Base-by-base conservation (phyloP, 805 yeast species). In the Starmerella riodocensis region DNA sequence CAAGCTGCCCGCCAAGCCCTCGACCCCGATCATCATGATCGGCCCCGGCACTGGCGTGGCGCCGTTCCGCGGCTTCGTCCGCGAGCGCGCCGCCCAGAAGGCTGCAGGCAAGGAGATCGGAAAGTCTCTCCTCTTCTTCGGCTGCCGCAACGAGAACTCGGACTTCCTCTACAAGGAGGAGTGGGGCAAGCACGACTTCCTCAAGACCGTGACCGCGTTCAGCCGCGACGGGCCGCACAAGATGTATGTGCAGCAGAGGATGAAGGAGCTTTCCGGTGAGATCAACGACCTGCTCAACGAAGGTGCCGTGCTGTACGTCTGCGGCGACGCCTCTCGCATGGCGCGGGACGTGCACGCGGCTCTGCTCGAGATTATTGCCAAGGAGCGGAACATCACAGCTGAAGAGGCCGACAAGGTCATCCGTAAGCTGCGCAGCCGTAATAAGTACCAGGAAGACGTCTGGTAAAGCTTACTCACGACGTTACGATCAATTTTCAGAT, bases 31-130 rank as follows among this genome's bases (percentile, higher is more conserved):
- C 18, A 84, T 88, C 53, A 73, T 86, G 79, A 71, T 88, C 54
- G 98, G 98, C 22, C 97, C 98, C 33, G 98, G 98, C 49, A 91
- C 98, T 3, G 98, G 98, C 60, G 88, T 88, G 36, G 97, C 98
- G 8, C 98, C 98, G 46, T 83, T 91, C 67, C 77, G 98, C 65
- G 98, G 94, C 3, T 88, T 88, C 51, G 62, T 88, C 27, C 76
- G 93, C 64, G 98, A 88, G 58, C 78, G 86, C 54, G 80, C 76
- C n/a, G 58, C 63, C 29, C 71, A 66, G 54, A 63, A 62, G 11
- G 66, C 65, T 42, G 66, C 67, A 49, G 73, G 60, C 41, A 59
- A 59, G 39, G 71, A 66, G 9, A 62, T 82, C 34, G 97, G 96
- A 40, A 73, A 77, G 49, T 71, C 78, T 36, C 37, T 84, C 23